A percentile compares a stretch with the other conserved stretches of the same genome.
phyloP scores from a whole-genome alignment of 306 rosid genomes.

The Alnus rubra region DNA sequence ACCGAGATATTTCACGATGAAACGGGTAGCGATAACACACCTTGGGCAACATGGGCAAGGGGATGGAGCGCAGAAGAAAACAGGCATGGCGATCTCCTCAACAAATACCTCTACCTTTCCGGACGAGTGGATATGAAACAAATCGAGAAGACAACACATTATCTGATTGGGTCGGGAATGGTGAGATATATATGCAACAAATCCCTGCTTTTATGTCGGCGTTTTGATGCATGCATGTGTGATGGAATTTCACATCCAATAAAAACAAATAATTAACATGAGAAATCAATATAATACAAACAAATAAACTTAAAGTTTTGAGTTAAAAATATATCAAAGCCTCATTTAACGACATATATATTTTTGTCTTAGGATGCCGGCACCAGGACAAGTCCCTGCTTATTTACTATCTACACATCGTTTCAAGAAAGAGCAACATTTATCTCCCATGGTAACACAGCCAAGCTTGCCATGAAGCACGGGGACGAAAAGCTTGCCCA shows the following conservation, averaged over 20 bases:
- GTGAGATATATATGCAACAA: slow-evolving; percentile 34
- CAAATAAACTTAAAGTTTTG: background rate
- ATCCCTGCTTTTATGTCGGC: too few relatives aligned
- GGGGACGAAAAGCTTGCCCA: slow-evolving; percentile 85
- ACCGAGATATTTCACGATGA: slow-evolving; percentile 72
- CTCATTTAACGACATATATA: background rate
- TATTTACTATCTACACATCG: slow-evolving; percentile 79
- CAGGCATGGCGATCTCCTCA: slow-evolving; percentile 84
- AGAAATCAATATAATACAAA: too few relatives aligned
- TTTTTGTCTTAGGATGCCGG: slow-evolving; percentile 63
- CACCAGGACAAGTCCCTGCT: slow-evolving; percentile 70
- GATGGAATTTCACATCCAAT: too few relatives aligned
- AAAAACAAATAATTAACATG: too few relatives aligned
- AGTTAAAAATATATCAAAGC: too few relatives aligned
- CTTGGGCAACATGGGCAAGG: slow-evolving; percentile 88
- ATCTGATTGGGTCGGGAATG: slow-evolving; percentile 78
- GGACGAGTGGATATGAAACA: slow-evolving; percentile 84
- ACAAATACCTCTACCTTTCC: slow-evolving; percentile 74
- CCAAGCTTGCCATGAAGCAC: slow-evolving; percentile 71
- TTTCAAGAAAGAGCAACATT: slow-evolving; percentile 90
- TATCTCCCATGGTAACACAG: slow-evolving; percentile 81
- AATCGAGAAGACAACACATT: slow-evolving; percentile 79
- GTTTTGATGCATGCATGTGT: too few relatives aligned
- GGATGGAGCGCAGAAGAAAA: slow-evolving; percentile 93
- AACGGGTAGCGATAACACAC: slow-evolving; percentile 69